A percentile compares a stretch with the other conserved stretches of the same genome.
Conservation (phyloP, 2,329 filamentous ascomycete genomes). For the Sporothrix globosa region DNA sequence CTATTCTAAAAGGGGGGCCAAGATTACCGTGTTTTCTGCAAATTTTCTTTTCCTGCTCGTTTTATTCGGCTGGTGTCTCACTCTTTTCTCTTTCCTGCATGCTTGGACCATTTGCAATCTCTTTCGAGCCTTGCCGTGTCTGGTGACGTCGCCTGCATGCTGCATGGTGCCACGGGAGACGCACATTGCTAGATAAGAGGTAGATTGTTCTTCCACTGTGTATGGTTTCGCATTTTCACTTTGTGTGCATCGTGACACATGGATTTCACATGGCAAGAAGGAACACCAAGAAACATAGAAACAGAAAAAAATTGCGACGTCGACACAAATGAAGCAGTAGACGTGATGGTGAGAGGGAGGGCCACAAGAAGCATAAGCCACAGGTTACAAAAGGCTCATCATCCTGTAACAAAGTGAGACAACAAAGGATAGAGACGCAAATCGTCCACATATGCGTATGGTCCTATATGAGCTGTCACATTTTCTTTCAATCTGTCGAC, state of each 20-base stretch:
- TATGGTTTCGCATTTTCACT: neutral
- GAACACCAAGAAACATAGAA: neutral
- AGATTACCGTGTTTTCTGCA: neutral
- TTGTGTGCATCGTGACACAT: conserved; percentile 24
- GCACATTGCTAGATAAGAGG: conserved; percentile 6
- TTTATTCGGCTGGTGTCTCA: neutral
- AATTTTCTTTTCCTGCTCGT: neutral
- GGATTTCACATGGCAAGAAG: conserved; percentile 25
- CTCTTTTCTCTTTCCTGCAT: conserved; percentile 6
- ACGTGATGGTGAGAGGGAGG: neutral
- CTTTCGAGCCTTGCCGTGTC: neutral
- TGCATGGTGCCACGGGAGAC: conserved; percentile 12
- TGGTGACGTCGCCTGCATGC: conserved; percentile 27
- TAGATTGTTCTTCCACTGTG: neutral
- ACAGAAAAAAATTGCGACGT: neutral
- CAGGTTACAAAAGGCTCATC: neutral
- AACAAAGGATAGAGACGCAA: neutral
- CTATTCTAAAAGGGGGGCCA: neutral
- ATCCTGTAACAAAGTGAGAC: neutral
- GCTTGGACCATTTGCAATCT: no score
- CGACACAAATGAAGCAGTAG: neutral
- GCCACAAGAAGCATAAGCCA: neutral
- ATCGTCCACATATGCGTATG: neutral
- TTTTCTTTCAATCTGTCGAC: neutral
- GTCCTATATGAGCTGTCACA: conserved; percentile 20